These are phyloP conservation scores for Claviceps sp. DNA, from an alignment of 2,329 filamentous ascomycete genomes.

Conservation along the genomic window DNA sequence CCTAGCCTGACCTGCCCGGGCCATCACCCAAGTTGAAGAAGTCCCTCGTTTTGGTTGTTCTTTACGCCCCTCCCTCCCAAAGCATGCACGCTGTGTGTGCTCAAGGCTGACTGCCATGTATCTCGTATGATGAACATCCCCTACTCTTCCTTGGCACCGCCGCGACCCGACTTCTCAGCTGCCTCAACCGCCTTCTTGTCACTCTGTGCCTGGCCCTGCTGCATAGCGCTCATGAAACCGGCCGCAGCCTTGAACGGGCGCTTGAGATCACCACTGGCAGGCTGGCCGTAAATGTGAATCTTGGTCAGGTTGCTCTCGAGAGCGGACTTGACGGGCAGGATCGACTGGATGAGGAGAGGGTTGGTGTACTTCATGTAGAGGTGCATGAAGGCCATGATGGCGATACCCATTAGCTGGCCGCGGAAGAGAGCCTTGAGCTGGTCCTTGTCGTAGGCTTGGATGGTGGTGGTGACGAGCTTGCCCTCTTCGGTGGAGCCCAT, in stretches of 20 bases:
- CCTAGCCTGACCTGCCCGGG: neutral
- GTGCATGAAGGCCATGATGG: constrained; percentile 98
- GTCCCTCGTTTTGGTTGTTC: neutral
- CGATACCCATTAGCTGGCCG: constrained; percentile 86
- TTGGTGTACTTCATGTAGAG: constrained; percentile 99
- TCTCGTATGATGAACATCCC: constrained; percentile 1
- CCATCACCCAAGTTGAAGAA: neutral
- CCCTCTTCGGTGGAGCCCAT: constrained; percentile 90
- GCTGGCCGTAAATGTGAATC: constrained; percentile 81
- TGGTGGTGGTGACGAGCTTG: constrained; percentile 91
- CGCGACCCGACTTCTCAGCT: constrained; percentile 61
- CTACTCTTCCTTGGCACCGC: constrained; percentile 62
- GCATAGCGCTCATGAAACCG: constrained; percentile 71
- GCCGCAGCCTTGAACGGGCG: constrained; percentile 82
- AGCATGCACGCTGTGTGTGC: neutral
- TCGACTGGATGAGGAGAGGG: constrained; percentile 94
- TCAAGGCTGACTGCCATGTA: neutral
- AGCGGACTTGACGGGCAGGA: constrained; percentile 92
- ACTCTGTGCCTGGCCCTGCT: constrained; percentile 65
- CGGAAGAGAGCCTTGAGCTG: constrained; percentile 81
- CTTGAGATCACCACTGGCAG: constrained; percentile 82
- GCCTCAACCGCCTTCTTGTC: constrained; percentile 82
- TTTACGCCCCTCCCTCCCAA: neutral
- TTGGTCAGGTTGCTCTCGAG: constrained; percentile 94
- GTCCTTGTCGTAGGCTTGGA: constrained; percentile 83